Conservation (phyloP, 345 rosid genomes). For the Brassica incana region DNA sequence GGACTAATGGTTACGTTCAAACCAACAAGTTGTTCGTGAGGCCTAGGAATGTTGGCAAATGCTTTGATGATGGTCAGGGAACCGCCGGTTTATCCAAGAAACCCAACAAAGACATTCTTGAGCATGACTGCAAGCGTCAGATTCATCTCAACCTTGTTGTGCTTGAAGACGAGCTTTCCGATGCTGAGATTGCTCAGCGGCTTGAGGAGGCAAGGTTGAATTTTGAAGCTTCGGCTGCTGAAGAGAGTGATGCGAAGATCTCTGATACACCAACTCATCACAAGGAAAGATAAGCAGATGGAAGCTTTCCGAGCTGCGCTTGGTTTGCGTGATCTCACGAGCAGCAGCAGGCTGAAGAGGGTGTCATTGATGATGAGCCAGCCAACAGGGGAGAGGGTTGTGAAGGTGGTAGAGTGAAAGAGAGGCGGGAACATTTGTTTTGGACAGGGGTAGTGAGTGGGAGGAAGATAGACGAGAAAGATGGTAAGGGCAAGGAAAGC, state of each 20-base stretch:
- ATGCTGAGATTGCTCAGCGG: slow-evolving; percentile 76
- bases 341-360: slow-evolving; percentile 43
- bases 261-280: slow-evolving; percentile 87
- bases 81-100: slow-evolving; percentile 82
- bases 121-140: slow-evolving; percentile 93
- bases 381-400: neutral
- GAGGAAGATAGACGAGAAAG: slow-evolving; percentile 55
- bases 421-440: slow-evolving; percentile 68
- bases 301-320: slow-evolving; percentile 83
- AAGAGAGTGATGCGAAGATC: slow-evolving; percentile 54
- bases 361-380: slow-evolving; percentile 40
- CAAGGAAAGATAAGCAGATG: slow-evolving; percentile 94
- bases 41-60: slow-evolving; percentile 50
- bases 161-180: slow-evolving; percentile 83
- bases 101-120: slow-evolving; percentile 79
- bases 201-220: slow-evolving; percentile 67
- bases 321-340: slow-evolving; percentile 45
- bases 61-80: slow-evolving; percentile 79
- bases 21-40: slow-evolving; percentile 81
- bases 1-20: slow-evolving; percentile 92
- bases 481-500: slow-evolving; percentile 46
- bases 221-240: slow-evolving; percentile 56
- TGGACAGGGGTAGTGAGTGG: slow-evolving; percentile 53
- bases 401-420: slow-evolving; percentile 15
- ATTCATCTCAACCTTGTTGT: slow-evolving; percentile 76